Percentiles rank a stretch among this genome's conserved stretches.
Conservation (phyloP, 805 yeast species). For the Cephaloascus fragrans region DNA sequence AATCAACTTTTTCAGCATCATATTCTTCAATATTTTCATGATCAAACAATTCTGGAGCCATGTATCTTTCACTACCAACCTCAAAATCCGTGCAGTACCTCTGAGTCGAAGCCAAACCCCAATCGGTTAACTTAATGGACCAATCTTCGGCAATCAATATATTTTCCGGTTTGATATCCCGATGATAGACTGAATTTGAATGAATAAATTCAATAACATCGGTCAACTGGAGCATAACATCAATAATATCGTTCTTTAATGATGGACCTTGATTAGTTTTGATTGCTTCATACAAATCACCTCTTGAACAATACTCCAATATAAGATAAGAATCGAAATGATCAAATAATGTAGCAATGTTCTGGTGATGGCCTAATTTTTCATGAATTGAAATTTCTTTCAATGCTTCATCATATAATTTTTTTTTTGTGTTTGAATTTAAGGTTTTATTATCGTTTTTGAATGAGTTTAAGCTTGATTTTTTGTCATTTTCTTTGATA, state of each 20-base stretch:
- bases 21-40: constrained; percentile 41
- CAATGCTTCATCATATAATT: constrained; percentile 46
- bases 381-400: constrained; percentile 61
- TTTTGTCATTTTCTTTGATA: too few relatives aligned
- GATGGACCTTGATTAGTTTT: constrained; percentile 55
- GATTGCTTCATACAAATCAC: constrained; percentile 78
- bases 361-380: constrained; percentile 45
- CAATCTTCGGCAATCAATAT: constrained; percentile 44
- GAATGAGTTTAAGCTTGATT: constrained; percentile 8
- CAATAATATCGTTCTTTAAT: constrained; percentile 43
- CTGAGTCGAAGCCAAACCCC: constrained; percentile 48
- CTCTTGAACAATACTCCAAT: constrained; percentile 79
- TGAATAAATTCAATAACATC: constrained; percentile 45
- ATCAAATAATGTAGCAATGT: constrained; percentile 36
- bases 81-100: constrained; percentile 62
- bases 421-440: constrained; percentile 9
- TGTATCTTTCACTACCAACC: constrained; percentile 83
- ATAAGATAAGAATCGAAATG: constrained; percentile 42
- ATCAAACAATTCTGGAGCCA: constrained; percentile 92
- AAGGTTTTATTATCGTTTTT: constrained; percentile 11
- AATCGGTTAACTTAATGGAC: constrained; percentile 48
- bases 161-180: constrained; percentile 52
- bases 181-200: constrained; percentile 35
- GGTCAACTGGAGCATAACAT: constrained; percentile 40
- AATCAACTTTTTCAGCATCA: constrained; percentile 73